phyloP scores from a whole-genome alignment of 208 protist genomes.

The Novymonas esmeraldas region DNA sequence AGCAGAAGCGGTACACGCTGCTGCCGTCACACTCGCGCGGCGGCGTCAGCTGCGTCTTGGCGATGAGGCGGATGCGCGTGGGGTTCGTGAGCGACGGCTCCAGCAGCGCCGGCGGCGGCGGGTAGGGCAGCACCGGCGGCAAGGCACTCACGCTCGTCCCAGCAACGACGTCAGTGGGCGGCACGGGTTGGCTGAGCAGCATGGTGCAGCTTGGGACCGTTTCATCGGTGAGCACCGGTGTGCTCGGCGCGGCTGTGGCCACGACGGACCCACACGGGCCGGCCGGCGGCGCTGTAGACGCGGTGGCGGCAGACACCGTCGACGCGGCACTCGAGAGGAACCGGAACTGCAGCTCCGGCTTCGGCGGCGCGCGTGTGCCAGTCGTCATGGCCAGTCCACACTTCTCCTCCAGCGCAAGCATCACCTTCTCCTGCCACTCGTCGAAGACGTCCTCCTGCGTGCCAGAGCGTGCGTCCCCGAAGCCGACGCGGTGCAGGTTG shows the following conservation, averaged over 20 bases:
- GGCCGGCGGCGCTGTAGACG: neutral
- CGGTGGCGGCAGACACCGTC: neutral
- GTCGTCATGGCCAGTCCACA: conserved; percentile 36
- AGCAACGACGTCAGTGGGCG: neutral
- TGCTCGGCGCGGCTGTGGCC: neutral
- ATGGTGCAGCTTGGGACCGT: neutral
- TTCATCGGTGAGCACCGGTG: neutral
- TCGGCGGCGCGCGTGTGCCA: conserved; percentile 34
- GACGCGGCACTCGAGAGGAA: conserved; percentile 4
- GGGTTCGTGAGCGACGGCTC: conserved; percentile 64
- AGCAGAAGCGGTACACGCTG: conserved; percentile 52
- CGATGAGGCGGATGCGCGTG: conserved; percentile 34
- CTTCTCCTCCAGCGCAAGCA: conserved; percentile 40
- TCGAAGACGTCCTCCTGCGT: conserved; percentile 72
- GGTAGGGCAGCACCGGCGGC: conserved; percentile 31
- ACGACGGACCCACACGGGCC: neutral
- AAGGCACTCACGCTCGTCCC: neutral
- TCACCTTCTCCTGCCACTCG: conserved; percentile 65
- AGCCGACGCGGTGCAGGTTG: conserved; percentile 57
- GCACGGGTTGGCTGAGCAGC: too few relatives aligned
- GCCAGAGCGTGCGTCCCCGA: conserved; percentile 60
- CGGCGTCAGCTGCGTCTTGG: conserved; percentile 42
- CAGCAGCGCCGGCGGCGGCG: conserved; percentile 47
- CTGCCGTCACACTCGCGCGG: conserved; percentile 59
- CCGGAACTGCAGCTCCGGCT: conserved; percentile 47